Evolutionary conservation across 495 filamentous ascomycete genomes (phyloP).

Genomic region (Hyaloscypha bicolor): DNA sequence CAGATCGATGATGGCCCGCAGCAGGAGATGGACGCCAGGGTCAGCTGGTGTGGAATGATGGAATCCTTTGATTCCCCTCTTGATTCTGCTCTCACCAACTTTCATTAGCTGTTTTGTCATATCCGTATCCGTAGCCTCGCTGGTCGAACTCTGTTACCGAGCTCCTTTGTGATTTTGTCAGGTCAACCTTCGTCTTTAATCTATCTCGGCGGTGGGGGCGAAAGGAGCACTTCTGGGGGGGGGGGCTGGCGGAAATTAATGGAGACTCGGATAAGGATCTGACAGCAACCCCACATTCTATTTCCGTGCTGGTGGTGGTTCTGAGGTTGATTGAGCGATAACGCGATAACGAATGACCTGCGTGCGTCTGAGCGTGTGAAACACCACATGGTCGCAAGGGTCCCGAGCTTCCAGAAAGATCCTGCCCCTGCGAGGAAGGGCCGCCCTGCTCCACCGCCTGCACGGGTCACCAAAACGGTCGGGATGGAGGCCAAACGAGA

Average conservation of each 20-base stretch:
- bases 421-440: not conserved
- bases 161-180: not conserved
- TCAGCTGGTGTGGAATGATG: not conserved
- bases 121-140: not conserved
- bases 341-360: constrained; percentile 11
- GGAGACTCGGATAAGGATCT: not conserved
- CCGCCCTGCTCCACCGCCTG: not conserved
- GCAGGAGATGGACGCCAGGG: not conserved
- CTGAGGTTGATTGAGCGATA: constrained; percentile 14
- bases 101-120: not conserved
- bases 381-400: not conserved
- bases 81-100: not conserved
- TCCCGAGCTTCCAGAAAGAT: constrained; percentile 13
- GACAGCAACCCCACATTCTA: constrained; percentile 13
- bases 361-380: constrained; percentile 4
- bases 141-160: no score
- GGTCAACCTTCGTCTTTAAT: constrained; percentile 7
- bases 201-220: constrained; percentile 13
- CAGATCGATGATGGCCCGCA: not conserved
- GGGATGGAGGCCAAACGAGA: no score
- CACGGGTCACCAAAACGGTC: no score
- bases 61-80: not conserved
- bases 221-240: constrained; percentile 6
- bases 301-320: not conserved
- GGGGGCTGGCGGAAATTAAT: constrained; percentile 10